phyloP scores from a whole-genome alignment of 306 rosid genomes.

The Casuarina glauca region DNA sequence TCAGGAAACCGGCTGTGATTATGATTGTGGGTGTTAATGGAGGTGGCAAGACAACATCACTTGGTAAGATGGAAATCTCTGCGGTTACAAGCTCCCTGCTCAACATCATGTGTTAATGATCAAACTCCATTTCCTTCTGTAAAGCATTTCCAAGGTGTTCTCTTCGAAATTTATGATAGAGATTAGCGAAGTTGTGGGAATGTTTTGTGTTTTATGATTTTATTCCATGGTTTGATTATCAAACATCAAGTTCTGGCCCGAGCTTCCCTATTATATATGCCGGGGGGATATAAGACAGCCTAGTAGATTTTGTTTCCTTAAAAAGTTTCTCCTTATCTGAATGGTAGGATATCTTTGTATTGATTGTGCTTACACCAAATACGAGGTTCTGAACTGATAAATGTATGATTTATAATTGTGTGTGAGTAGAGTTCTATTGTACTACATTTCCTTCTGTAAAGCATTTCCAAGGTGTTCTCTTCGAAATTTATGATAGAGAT shows the following conservation, averaged over 20 bases:
- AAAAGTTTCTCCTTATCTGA: neutral
- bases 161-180: no score
- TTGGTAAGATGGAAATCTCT: conserved; percentile 60
- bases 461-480: neutral
- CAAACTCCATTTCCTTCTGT: neutral
- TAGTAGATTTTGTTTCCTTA: neutral
- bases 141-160: neutral
- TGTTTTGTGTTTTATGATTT: neutral
- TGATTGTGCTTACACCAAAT: neutral
- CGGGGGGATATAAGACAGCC: neutral
- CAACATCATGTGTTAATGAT: neutral
- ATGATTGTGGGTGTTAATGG: conserved; percentile 95
- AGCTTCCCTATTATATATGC: neutral
- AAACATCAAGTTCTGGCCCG: neutral
- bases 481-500: no score
- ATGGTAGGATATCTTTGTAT: neutral
- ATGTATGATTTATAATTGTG: neutral
- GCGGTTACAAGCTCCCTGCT: conserved; percentile 6
- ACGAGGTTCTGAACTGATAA: neutral
- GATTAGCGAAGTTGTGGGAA: neutral
- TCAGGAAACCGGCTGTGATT: conserved; percentile 93
- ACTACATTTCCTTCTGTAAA: conserved; percentile 5
- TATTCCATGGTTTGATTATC: neutral
- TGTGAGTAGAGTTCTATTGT: neutral
- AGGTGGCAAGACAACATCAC: conserved; percentile 98